Percentiles rank a stretch among this genome's conserved stretches.
Conservation (phyloP, 257 asterid genomes). For the Forsythia viridissima region DNA sequence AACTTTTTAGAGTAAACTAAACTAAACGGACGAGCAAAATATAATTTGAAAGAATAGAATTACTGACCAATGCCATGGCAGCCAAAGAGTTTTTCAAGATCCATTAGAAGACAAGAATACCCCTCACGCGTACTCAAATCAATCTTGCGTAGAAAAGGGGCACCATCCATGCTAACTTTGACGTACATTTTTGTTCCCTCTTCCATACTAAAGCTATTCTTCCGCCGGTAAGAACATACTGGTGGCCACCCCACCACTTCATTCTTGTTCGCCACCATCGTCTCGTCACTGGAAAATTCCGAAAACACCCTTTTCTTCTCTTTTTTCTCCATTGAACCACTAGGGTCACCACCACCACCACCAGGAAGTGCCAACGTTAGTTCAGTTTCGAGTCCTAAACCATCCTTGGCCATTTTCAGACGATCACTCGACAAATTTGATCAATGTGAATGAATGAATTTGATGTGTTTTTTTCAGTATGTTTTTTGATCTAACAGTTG, state of each 20-base stretch:
- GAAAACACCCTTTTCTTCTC: slow-evolving; percentile 63
- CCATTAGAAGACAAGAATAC: slow-evolving; percentile 52
- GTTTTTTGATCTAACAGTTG: background rate
- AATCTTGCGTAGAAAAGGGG: slow-evolving; percentile 77
- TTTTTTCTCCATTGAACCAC: slow-evolving; percentile 30
- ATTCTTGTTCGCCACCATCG: slow-evolving; percentile 23
- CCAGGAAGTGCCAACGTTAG: slow-evolving; percentile 82
- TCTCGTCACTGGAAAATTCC: slow-evolving; percentile 33
- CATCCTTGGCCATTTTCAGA: slow-evolving; percentile 42
- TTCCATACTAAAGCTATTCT: slow-evolving; percentile 28
- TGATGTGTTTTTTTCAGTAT: background rate
- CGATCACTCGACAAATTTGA: background rate
- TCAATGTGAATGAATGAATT: background rate
- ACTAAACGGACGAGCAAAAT: too few species aligned
- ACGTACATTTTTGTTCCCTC: slow-evolving; percentile 46
- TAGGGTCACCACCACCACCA: slow-evolving; percentile 11
- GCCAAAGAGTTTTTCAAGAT: slow-evolving; percentile 67
- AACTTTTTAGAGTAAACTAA: too few species aligned
- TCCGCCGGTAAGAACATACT: slow-evolving; percentile 59
- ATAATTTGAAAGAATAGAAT: background rate
- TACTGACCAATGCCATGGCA: slow-evolving; percentile 52
- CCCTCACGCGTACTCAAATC: slow-evolving; percentile 50
- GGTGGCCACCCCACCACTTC: slow-evolving; percentile 96
- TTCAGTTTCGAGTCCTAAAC: slow-evolving; percentile 70
- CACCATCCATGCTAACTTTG: slow-evolving; percentile 92